A percentile compares a stretch with the other conserved stretches of the same genome.
phyloP scores from a whole-genome alignment of 345 rosid species.

The Corymbia maculata region DNA sequence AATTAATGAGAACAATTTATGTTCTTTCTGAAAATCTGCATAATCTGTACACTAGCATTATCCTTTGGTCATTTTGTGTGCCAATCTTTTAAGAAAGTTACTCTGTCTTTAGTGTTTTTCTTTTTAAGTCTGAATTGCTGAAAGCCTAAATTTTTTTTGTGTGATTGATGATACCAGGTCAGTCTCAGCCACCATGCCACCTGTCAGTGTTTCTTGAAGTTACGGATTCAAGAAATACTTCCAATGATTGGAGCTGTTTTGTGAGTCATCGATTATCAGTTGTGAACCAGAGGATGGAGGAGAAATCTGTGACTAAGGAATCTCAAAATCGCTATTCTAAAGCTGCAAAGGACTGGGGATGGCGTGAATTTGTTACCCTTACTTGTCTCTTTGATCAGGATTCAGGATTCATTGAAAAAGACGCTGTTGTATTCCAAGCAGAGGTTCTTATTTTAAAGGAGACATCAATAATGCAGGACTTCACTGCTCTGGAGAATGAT shows the following conservation, averaged over 20 bases:
- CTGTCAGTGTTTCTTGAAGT: slow-evolving; percentile 99
- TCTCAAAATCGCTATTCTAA: slow-evolving; percentile 99
- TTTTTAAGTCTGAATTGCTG: neutral
- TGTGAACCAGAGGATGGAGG: slow-evolving; percentile 83
- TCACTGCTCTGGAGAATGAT: slow-evolving; percentile 48
- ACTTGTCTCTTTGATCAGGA: slow-evolving; percentile 98
- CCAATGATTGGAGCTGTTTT: slow-evolving; percentile 98
- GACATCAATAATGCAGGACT: slow-evolving; percentile 77
- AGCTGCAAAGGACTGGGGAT: slow-evolving; percentile 99
- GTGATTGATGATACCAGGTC: slow-evolving; percentile 85
- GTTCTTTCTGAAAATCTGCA: neutral
- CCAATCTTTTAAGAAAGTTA: neutral
- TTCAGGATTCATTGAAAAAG: slow-evolving; percentile 96
- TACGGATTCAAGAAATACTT: slow-evolving; percentile 87
- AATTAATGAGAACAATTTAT: neutral
- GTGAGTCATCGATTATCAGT: slow-evolving; percentile 97
- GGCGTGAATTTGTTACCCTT: slow-evolving; percentile 99
- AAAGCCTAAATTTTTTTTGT: slow-evolving; percentile 5
- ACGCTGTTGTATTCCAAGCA: slow-evolving; percentile 85
- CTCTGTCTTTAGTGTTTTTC: neutral
- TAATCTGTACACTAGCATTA: neutral
- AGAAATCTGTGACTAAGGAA: slow-evolving; percentile 95
- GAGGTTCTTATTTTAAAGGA: slow-evolving; percentile 99
- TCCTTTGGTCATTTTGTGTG: neutral
- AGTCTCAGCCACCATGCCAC: slow-evolving; percentile 99